phyloP scores from a whole-genome alignment of 2,329 filamentous ascomycete species.

The Ophiostoma quercus region DNA sequence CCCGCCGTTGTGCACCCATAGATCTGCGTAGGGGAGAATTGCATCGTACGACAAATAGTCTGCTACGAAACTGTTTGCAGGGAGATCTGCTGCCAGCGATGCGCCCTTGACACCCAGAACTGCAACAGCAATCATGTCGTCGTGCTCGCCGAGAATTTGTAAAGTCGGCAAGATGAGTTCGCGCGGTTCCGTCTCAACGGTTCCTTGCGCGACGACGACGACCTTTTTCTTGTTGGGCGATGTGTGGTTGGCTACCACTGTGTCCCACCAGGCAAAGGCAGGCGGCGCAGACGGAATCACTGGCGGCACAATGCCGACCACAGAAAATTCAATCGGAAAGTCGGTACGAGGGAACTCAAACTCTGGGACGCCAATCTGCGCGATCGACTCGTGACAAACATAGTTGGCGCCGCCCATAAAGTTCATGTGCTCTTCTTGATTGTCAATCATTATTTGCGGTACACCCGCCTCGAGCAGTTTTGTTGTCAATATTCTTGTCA shows the following conservation, averaged over 20 bases:
- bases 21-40: constrained; percentile 35
- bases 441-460: background rate
- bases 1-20: constrained; percentile 40
- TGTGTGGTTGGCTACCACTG: constrained; percentile 31
- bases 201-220: constrained; percentile 39
- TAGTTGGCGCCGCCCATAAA: constrained; percentile 37
- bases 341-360: constrained; percentile 39
- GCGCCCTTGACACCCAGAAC: constrained; percentile 37
- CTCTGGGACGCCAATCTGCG: constrained; percentile 37
- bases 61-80: constrained; percentile 34
- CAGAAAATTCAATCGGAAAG: constrained; percentile 35
- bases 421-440: constrained; percentile 18
- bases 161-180: constrained; percentile 39
- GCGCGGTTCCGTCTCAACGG: constrained; percentile 37
- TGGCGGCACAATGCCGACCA: constrained; percentile 35
- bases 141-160: constrained; percentile 31
- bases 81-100: constrained; percentile 20
- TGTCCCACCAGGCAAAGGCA: constrained; percentile 34
- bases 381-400: constrained; percentile 34
- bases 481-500: constrained; percentile 31
- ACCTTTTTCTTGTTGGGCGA: constrained; percentile 31
- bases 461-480: constrained; percentile 34
- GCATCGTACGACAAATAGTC: constrained; percentile 40
- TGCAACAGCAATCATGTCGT: constrained; percentile 34
- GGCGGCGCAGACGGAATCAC: constrained; percentile 1